A percentile compares a stretch with the other conserved stretches of the same genome.
Conservation (phyloP, 192 early-diverging fungal species). For the Jimgerdemannia flammicorona region DNA sequence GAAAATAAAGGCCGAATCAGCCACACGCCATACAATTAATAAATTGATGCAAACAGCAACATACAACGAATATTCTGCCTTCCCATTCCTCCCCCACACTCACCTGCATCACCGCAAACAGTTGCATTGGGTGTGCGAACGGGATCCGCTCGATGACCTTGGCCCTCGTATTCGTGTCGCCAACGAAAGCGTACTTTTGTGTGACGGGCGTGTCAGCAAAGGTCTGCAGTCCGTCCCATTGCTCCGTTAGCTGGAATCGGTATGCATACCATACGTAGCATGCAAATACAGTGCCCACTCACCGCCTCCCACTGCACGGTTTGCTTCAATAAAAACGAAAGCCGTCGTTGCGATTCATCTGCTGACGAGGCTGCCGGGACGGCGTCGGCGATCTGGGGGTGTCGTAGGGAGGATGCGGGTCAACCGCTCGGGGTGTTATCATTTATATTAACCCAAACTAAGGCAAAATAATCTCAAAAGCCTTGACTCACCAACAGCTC, state of each 20-base stretch:
- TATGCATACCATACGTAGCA: too few relatives aligned
- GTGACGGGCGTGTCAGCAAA: not conserved
- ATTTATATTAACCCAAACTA: too few relatives aligned
- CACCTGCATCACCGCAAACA: not conserved
- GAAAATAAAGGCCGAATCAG: too few relatives aligned
- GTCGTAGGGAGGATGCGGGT: not conserved
- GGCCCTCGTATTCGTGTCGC: slow-evolving; percentile 13
- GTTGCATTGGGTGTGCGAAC: slow-evolving; percentile 25
- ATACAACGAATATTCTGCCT: too few relatives aligned
- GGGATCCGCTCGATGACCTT: slow-evolving; percentile 25
- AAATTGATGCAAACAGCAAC: not conserved
- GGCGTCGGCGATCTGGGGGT: not conserved
- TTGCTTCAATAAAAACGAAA: not conserved
- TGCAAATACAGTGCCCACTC: not conserved
- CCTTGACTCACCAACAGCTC: not conserved
- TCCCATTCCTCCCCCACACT: not conserved
- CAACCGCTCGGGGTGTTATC: too few relatives aligned
- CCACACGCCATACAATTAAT: not conserved
- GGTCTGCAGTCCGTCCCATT: not conserved
- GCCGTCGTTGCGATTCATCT: not conserved
- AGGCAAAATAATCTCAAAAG: too few relatives aligned
- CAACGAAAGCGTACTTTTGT: slow-evolving; percentile 2
- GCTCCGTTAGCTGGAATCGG: too few relatives aligned
- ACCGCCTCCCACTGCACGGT: not conserved
- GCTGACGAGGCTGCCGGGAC: not conserved